Evolutionary conservation across 805 yeast species (phyloP).

Genomic region (Ogataea saltuana): DNA sequence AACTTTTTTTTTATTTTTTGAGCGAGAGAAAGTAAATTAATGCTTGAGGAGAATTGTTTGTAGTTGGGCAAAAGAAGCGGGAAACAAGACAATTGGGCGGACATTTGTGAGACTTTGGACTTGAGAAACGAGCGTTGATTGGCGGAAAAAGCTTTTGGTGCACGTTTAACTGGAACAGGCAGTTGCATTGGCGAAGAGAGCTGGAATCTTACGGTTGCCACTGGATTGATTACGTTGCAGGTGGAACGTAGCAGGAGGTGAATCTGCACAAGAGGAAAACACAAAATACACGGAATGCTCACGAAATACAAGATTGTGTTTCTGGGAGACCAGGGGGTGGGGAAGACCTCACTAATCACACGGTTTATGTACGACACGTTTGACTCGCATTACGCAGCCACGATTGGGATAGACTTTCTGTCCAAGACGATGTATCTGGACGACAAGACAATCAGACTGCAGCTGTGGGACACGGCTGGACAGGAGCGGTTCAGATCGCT

Average conservation of each 20-base stretch:
- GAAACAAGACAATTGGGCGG: neutral
- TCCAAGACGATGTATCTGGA: conserved; percentile 93
- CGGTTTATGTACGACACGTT: conserved; percentile 97
- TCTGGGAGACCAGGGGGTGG: conserved; percentile 97
- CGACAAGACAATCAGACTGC: conserved; percentile 92
- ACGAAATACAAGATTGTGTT: conserved; percentile 87
- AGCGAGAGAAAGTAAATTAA: neutral
- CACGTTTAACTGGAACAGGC: no score
- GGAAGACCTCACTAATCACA: conserved; percentile 94
- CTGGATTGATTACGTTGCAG: conserved; percentile 6
- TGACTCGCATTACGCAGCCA: conserved; percentile 94
- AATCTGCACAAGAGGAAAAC: neutral
- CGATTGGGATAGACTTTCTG: conserved; percentile 94
- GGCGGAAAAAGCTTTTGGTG: no score
- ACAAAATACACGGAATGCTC: conserved; percentile 33
- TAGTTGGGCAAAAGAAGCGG: neutral
- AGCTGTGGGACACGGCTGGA: conserved; percentile 97
- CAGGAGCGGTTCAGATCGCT: conserved; percentile 94
- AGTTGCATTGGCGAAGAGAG: conserved; percentile 4
- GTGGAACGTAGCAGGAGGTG: no score
- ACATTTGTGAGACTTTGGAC: neutral
- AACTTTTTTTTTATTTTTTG: neutral
- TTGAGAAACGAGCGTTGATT: no score
- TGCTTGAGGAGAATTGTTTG: neutral
- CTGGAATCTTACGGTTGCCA: conserved; percentile 5